Evolutionary conservation across 176 grass and related monocot species (phyloP), one percentile per base, ranked within the genome.

Genomic region (Metroxylon sagu): DNA sequence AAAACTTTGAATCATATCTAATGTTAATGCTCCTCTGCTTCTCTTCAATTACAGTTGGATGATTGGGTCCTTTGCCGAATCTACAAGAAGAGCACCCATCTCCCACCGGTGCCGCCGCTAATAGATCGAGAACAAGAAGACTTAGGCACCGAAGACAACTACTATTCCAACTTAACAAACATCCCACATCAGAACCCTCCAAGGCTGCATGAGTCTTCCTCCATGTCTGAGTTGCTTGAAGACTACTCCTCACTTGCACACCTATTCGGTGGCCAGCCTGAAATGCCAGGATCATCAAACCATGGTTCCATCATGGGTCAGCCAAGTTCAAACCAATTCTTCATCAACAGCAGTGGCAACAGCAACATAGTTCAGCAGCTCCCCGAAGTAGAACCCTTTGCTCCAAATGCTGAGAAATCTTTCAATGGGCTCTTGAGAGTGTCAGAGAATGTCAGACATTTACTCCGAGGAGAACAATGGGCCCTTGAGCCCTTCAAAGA

Each of bases 51-150:
- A 10, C 60, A 62, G 60, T 35, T 62, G 35, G 60, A 62, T 48
- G 60, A 62, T 23, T 62, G 60, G 60, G 60, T 62, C 4, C 60
- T 62, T 17, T 62, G 60, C 35, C 30, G 60, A 49, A 62, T 62
- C 60, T 62, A 62, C 60, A 62, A 15, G 35, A 62, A 62, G 60
- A 62, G 18, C 35, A 48, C 6, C 17, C 31, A 25, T 19, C 60
- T 48, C 28, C 0, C 7, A 3, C 16, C 31, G 43, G n/a, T 31
- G 14, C 35, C 35, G 60, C 39, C 30, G 8, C 60, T 10, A 43
- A 43, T 43, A 12, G 35, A 43, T 14, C 10, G 8, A 43, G 60
- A 62, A 7, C 16, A 43, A 16, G 31, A 63, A 2, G 29, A 21
- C 0, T 19, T 30, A 2, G 19, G 16, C 29, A 19, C 18, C 3